Conservation (phyloP, 116 monocot species). For the Zostera marina region DNA sequence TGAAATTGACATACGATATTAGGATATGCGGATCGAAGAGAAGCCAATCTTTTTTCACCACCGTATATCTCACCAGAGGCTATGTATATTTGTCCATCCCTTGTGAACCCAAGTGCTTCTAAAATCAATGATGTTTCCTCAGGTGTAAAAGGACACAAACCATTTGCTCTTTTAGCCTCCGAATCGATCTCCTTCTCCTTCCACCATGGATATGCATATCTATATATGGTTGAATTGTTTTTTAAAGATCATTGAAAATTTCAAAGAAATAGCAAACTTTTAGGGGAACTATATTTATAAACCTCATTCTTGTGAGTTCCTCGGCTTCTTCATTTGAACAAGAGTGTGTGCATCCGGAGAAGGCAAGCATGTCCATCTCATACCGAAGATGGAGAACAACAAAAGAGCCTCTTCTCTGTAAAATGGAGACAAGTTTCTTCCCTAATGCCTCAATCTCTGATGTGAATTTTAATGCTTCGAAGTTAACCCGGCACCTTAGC, state of each 20-base stretch:
- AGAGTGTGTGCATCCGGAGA: slow-evolving; percentile 84
- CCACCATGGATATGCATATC: slow-evolving; percentile 92
- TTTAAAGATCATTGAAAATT: no score
- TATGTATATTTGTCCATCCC: slow-evolving; percentile 59
- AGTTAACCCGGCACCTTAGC: slow-evolving; percentile 80
- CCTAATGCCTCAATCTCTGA: slow-evolving; percentile 60
- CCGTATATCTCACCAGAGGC: slow-evolving; percentile 89
- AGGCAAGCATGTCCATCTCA: slow-evolving; percentile 97
- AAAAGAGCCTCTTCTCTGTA: slow-evolving; percentile 34
- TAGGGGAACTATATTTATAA: no score
- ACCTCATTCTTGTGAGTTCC: slow-evolving; percentile 83
- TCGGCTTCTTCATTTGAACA: slow-evolving; percentile 50
- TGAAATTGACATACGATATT: slow-evolving; percentile 33
- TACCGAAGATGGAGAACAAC: slow-evolving; percentile 85
- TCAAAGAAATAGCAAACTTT: no score
- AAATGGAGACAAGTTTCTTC: slow-evolving; percentile 45
- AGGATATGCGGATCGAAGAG: slow-evolving; percentile 45
- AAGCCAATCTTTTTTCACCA: slow-evolving; percentile 49
- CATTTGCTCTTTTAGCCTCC: slow-evolving; percentile 63
- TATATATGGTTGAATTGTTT: slow-evolving; percentile 8
- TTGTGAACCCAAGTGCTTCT: slow-evolving; percentile 53
- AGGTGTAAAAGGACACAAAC: slow-evolving; percentile 89
- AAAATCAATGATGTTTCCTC: slow-evolving; percentile 69
- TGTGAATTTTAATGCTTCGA: slow-evolving; percentile 59
- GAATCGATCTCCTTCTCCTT: slow-evolving; percentile 93